Evolutionary conservation across 2,329 filamentous ascomycete species (phyloP), one percentile per base, ranked within the genome.

Genomic region (Fusarium metavorans): DNA sequence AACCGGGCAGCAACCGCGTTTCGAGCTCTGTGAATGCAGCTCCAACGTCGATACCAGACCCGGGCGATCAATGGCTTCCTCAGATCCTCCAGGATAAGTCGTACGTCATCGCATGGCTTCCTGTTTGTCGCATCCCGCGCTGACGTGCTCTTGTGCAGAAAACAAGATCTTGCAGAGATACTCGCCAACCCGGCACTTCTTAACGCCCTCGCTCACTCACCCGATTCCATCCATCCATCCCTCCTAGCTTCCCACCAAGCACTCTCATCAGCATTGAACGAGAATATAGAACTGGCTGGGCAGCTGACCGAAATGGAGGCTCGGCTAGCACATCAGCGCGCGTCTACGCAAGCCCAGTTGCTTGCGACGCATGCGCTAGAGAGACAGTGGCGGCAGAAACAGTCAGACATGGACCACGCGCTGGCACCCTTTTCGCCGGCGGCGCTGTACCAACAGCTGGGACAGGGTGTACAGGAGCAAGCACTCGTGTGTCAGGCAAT

Each of bases 311-410:
- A 90, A 41, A 86, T 92, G 7, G 93, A 94, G 81, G 77, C 85
- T 30, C 86, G 85, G 20, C 84, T 92, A 7, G 80, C 84, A 6
- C 88, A 88, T 73, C 88, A 92, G 78, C 92, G 96, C 66, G 88
- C 91, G 32, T 87, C 89, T 1, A 93, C 94, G 0, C 95, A 97
- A 80, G 92, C 94, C 5, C 92, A 95, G 68, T 90, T 98, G 0
- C 88, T 98, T 1, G 89, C 94, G 13, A 91, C 97, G 25, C 94
- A 96, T 78, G 94, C 94, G 2, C 89, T 98, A 18, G 97, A 98
- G 84, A 91, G 95, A n/a, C 93, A 96, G 79, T 98, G 97, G 94
- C 91, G 92, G 65, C 90, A 93, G 76, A 97, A 97, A 82, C 94
- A 98, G 82, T 88, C 90, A 1, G 95, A 97, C 78, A 97, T 98